These are phyloP conservation scores for Echinochloa phyllopogon DNA, from an alignment of 176 grass and related monocot species.

Conservation along the genomic window DNA sequence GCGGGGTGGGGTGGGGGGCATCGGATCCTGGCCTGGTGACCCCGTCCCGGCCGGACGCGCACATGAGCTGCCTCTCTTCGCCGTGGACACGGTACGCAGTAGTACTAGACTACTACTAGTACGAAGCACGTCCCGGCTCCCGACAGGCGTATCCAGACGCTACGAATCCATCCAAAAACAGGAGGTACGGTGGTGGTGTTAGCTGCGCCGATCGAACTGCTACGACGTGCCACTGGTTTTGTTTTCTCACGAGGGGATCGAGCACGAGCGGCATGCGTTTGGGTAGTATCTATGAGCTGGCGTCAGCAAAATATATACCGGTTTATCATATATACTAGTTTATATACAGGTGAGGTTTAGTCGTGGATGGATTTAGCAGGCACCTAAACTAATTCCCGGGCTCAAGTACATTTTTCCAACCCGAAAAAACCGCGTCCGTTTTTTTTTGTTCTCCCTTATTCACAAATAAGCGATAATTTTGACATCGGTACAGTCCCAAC, in stretches of 20 bases:
- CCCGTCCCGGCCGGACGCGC: too few species aligned
- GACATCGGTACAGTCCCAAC: too few species aligned
- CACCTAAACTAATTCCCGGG: too few species aligned
- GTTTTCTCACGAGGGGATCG: background rate
- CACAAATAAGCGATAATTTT: too few species aligned
- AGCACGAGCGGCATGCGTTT: background rate
- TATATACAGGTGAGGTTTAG: too few species aligned
- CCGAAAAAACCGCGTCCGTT: too few species aligned
- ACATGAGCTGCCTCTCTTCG: background rate
- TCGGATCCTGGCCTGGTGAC: slow-evolving; percentile 24
- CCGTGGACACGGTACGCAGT: background rate
- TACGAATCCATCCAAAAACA: background rate
- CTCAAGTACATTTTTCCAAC: too few species aligned
- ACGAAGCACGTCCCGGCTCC: background rate
- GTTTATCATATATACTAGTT: too few species aligned
- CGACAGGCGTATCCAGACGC: background rate
- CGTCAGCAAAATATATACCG: background rate
- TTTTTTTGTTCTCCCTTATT: too few species aligned
- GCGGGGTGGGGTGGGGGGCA: background rate
- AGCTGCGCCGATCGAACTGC: background rate
- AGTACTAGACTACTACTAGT: background rate
- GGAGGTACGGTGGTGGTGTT: background rate
- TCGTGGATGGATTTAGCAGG: too few species aligned
- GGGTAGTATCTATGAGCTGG: background rate
- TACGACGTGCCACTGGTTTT: background rate